Base-by-base conservation (phyloP, 225 moss, liverwort and hornwort genomes). In the Rhytidiadelphus loreus region DNA sequence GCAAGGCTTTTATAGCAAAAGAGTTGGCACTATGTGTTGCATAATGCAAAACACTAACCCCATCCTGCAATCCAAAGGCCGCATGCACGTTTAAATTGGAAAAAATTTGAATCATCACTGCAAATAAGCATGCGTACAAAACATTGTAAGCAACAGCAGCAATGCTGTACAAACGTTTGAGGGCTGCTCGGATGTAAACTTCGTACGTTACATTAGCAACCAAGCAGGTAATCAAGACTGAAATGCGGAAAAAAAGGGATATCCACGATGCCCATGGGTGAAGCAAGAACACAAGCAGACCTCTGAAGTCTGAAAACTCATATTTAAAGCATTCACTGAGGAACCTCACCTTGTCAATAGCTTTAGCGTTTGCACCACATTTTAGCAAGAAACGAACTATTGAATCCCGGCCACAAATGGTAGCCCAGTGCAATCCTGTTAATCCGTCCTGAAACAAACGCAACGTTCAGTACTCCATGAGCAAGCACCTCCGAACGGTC, bases 361-460 rank as follows among this genome's bases (percentile, higher is more conserved):
- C 93, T 28, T 58, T 57, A 83, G 89, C 77, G 70, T 93, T 79
- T 77, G 96, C 98, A 80, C 97, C 93, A 86, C 87, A 90, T 93
- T 95, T 96, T 70, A 97, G 88, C 66, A 97, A 93, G 89, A 89
- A 94, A 66, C 96, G 95, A 79, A 95, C 88, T 88, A 96, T 87
- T 26, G 88, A 88, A 91, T 97, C 95, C 88, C 95, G 95, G 39
- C 93, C 96, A 89, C 91, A 90, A 88, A 96, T 93, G 88, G 95
- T 91, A 87, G 98, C 98, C 93, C 93, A 94, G 82, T 96, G 96
- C 88, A 98, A 89, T 48, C 93, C 96, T 82, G 96, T 97, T 79
- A 96, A 80, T 80, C 95, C 97, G 43, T 97, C 90, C 95, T 94
- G 91, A 74, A 89, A 89, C 81, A 80, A 91, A 83, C 44, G 39